Percentiles rank a stretch among this genome's conserved stretches.
Conservation (phyloP, 2,329 filamentous ascomycete species). For the Scedosporium aurantiacum region DNA sequence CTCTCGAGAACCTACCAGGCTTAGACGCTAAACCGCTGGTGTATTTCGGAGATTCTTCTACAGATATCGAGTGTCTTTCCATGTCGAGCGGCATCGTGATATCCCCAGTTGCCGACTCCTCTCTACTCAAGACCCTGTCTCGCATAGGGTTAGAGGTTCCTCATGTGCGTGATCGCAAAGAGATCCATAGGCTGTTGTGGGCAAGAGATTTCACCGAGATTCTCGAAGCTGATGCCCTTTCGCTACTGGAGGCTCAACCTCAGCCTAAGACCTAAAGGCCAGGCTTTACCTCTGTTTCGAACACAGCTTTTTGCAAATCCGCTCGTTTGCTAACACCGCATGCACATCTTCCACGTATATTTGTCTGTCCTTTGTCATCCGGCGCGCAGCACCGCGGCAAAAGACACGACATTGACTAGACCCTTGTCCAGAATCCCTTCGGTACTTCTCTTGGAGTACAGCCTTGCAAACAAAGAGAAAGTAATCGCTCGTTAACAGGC, state of each 20-base stretch:
- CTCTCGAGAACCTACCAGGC: conserved; percentile 18
- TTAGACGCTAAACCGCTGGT: conserved; percentile 17
- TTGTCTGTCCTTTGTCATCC: not conserved
- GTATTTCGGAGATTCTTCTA: conserved; percentile 49
- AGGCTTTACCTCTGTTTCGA: not conserved
- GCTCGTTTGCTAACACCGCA: no score
- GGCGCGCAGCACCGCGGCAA: not conserved
- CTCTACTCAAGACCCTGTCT: conserved; percentile 23
- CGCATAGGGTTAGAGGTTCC: conserved; percentile 27
- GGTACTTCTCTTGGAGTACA: no score
- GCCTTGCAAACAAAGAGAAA: no score
- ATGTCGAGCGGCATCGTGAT: conserved; percentile 34
- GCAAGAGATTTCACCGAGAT: conserved; percentile 33
- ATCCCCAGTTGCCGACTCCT: not conserved
- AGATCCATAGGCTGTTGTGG: conserved; percentile 22
- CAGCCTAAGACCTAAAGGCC: not conserved
- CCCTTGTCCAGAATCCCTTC: no score
- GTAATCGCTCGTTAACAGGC: no score
- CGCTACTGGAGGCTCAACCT: not conserved
- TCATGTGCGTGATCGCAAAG: conserved; percentile 19
- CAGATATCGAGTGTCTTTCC: conserved; percentile 43
- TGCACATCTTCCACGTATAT: no score
- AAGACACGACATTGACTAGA: no score
- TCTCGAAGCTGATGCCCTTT: not conserved
- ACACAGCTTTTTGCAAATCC: not conserved